Conservation (phyloP, 768 basidiomycete species). For the Phylloporus rhodoxanthus region DNA sequence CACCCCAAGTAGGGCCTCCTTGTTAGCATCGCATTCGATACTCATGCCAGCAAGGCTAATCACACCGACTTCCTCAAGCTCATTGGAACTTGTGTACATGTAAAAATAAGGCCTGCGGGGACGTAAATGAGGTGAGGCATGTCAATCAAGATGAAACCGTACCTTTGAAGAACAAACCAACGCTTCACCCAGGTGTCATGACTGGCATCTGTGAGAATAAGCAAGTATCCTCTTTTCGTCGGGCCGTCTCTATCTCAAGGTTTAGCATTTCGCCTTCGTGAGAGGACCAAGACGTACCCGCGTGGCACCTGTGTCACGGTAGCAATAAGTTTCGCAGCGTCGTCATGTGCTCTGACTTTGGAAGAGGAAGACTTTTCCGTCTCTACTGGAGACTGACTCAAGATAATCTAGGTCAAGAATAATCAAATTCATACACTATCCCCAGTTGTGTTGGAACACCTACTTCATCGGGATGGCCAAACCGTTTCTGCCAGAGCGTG, state of each 20-base stretch:
- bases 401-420: conserved; percentile 56
- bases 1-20: conserved; percentile 83
- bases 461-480: conserved; percentile 74
- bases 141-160: conserved; percentile 5
- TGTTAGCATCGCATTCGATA: conserved; percentile 79
- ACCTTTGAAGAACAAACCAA: conserved; percentile 89
- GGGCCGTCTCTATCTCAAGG: conserved; percentile 55
- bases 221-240: conserved; percentile 79
- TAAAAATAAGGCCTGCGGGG: conserved; percentile 79
- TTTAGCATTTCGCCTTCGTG: background rate
- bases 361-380: conserved; percentile 32
- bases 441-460: conserved; percentile 18
- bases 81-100: conserved; percentile 77
- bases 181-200: conserved; percentile 76
- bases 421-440: conserved; percentile 11
- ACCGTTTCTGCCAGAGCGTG: conserved; percentile 77
- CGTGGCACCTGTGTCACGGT: conserved; percentile 67
- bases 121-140: conserved; percentile 1
- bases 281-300: conserved; percentile 43
- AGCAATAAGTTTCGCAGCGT: conserved; percentile 63
- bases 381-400: conserved; percentile 66
- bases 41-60: conserved; percentile 82
- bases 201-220: conserved; percentile 75
- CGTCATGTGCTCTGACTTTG: conserved; percentile 34
- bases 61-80: conserved; percentile 76